These are phyloP conservation scores for Ceratobasidium sp. DNA, from an alignment of 1,284 basidiomycete species.

Conservation along the genomic window DNA sequence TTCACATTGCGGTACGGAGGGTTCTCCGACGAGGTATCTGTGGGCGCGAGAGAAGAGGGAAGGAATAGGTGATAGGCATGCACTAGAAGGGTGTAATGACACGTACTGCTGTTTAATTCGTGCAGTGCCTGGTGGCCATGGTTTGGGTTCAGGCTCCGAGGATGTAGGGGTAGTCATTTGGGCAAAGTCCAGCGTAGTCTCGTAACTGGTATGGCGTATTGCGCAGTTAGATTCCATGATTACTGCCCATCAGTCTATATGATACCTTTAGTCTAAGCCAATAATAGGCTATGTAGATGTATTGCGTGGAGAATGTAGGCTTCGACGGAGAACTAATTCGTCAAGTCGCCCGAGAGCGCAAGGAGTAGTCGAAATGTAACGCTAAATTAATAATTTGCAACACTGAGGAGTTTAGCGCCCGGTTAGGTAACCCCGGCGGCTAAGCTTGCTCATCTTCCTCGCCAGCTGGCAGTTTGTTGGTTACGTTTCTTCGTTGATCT, in stretches of 20 bases:
- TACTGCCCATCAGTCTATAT: not conserved
- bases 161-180: not conserved
- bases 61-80: slow-evolving; percentile 7
- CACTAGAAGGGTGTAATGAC: not conserved
- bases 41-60: not conserved
- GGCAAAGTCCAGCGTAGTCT: not conserved
- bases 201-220: not conserved
- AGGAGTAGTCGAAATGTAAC: not conserved
- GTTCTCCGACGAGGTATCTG: slow-evolving; percentile 51
- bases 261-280: no score
- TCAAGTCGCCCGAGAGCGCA: not conserved
- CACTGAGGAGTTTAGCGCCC: no score
- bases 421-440: no score
- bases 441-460: no score
- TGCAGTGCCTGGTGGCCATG: slow-evolving; percentile 67
- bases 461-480: no score
- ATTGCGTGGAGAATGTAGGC: not conserved
- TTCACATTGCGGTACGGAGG: slow-evolving; percentile 57
- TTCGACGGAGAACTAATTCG: not conserved
- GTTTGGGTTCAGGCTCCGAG: not conserved
- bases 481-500: no score
- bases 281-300: not conserved
- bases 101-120: slow-evolving; percentile 80
- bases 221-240: not conserved
- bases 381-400: no score